Base-by-base conservation (phyloP, 352 stramenopile species). In the Pythium plurisporium region DNA sequence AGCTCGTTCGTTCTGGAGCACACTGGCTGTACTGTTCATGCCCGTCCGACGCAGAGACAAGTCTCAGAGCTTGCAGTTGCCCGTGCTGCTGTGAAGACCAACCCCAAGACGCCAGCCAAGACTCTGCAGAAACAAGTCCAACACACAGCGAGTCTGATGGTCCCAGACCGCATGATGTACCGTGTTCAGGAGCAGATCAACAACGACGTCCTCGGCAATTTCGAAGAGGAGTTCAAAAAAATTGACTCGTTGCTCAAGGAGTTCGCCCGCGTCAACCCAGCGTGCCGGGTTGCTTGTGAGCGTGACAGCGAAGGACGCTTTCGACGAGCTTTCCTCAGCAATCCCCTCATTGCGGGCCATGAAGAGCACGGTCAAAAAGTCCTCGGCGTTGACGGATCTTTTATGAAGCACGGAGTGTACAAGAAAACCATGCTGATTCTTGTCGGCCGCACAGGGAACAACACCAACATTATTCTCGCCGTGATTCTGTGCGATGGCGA, bases 341-440 rank as follows among this genome's bases (percentile, higher is more conserved):
- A 54, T 43, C 30, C 30, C 2, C 12, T 20, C 46, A 4, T 54
- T 20, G n/a, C 19, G 12, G 4, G 19, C 1, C 46, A 54, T 23
- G 31, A 19, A 5, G 5, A 10, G 26, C 3, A 38, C 3, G 45
- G 45, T 19, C 59, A 67, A 20, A 55, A 51, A 26, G 40, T 67
- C 5, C 38, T 55, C 6, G 61, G 61, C n/a, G 25, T 57, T 26
- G 61, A 68, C 20, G 48, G 47, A 1, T 40, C 49, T 7, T 57
- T 60, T 33, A 54, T 59, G 29, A 30, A 31, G 27, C 40, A 63
- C 22, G 20, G 42, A 2, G 31, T 63, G 27, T 52, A 60, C 27
- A 25, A 20, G 7, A 54, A 27, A 30, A 34, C 27, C 14, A 56
- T 56, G 22, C 12, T 64, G 2, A 42, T 56, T 42, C 23, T 61